A percentile compares a stretch with the other conserved stretches of the same genome.
Conservation (phyloP, 2,329 filamentous ascomycete species). For the Pseudogymnoascus sp. region DNA sequence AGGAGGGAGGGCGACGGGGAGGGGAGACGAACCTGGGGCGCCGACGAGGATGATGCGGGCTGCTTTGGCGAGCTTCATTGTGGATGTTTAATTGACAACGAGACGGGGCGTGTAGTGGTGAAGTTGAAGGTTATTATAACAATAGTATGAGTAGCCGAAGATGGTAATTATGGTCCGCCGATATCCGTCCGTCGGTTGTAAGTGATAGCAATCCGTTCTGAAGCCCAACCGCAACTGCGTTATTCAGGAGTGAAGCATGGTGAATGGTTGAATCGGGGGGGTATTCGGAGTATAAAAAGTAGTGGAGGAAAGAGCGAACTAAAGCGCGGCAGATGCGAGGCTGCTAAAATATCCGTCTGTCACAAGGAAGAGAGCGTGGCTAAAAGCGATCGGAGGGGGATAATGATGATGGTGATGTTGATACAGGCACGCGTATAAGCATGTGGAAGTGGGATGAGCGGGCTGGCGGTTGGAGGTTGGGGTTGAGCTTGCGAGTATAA, state of each 20-base stretch:
- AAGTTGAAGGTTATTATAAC: neutral
- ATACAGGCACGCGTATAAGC: neutral
- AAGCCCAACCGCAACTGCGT: neutral
- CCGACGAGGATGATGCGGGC: constrained; percentile 92
- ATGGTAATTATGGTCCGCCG: constrained; percentile 1
- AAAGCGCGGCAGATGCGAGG: neutral
- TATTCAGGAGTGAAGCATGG: neutral
- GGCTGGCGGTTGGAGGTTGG: neutral
- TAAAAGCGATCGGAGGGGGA: neutral
- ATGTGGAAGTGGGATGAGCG: neutral
- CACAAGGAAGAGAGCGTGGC: neutral
- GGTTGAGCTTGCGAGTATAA: neutral
- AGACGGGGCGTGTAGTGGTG: neutral
- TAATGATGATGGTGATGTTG: neutral
- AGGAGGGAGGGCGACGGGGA: too few species aligned
- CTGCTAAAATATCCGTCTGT: neutral
- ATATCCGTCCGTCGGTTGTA: neutral
- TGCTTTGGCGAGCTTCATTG: constrained; percentile 64
- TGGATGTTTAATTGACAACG: constrained; percentile 17
- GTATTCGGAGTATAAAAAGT: neutral
- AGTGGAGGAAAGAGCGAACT: neutral
- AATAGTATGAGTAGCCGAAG: neutral
- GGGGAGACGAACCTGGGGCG: constrained; percentile 49
- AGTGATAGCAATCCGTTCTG: neutral
- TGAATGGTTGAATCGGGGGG: neutral